These are phyloP conservation scores for Medicago lupulina DNA, from an alignment of 306 rosid species.

Conservation along the genomic window DNA sequence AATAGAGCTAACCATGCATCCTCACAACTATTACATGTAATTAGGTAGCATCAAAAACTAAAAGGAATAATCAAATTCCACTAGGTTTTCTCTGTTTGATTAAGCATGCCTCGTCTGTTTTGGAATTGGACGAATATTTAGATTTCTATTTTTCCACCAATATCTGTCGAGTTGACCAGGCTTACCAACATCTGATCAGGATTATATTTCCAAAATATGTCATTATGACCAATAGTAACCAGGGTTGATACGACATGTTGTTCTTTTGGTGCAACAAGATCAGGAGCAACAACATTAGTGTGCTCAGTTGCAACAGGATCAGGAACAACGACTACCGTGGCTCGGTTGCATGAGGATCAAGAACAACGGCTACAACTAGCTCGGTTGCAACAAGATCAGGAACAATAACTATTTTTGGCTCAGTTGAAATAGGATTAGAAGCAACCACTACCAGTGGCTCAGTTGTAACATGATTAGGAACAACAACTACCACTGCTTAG, in stretches of 20 bases:
- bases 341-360: slow-evolving; percentile 38
- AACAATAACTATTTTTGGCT: neutral
- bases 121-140: slow-evolving; percentile 65
- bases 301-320: neutral
- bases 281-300: neutral
- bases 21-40: slow-evolving; percentile 55
- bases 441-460: neutral
- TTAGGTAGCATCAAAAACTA: slow-evolving; percentile 50
- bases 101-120: slow-evolving; percentile 79
- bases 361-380: neutral
- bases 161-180: slow-evolving; percentile 49
- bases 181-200: slow-evolving; percentile 20
- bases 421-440: neutral
- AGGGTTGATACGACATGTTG: slow-evolving; percentile 43
- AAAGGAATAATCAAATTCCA: slow-evolving; percentile 40
- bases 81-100: slow-evolving; percentile 60
- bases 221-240: slow-evolving; percentile 63
- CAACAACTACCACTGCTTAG: neutral
- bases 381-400: neutral
- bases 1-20: slow-evolving; percentile 42
- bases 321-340: slow-evolving; percentile 42
- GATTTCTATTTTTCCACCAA: slow-evolving; percentile 71
- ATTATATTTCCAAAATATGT: slow-evolving; percentile 76
- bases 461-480: slow-evolving; percentile 47
- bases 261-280: slow-evolving; percentile 39